Conservation (phyloP, 129 eudicot genomes). For the Chrysanthemum lavandulifolium region DNA sequence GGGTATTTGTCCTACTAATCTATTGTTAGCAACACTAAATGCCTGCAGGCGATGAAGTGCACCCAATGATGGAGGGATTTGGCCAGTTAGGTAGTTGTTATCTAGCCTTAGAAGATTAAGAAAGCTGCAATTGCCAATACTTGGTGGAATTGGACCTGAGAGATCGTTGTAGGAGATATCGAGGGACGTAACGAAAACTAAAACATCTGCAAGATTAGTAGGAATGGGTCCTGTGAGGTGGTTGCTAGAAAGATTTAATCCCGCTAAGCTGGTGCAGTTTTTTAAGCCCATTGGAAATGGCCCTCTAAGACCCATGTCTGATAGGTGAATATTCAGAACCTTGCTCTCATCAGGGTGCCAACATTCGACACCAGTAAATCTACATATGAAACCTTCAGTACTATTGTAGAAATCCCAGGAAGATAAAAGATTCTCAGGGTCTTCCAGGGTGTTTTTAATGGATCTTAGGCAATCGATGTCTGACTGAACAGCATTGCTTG, state of each 20-base stretch:
- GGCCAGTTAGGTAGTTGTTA: slow-evolving; percentile 1
- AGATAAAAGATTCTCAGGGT: slow-evolving; percentile 18
- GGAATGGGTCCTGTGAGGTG: background rate
- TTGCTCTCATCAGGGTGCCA: slow-evolving; percentile 30
- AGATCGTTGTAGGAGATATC: background rate
- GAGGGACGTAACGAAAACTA: background rate
- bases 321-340: slow-evolving; percentile 20
- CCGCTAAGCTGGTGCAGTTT: background rate
- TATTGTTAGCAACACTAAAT: slow-evolving; percentile 6
- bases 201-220: background rate
- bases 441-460: slow-evolving; percentile 32
- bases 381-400: slow-evolving; percentile 26
- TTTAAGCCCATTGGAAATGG: slow-evolving; percentile 34
- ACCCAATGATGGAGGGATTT: background rate
- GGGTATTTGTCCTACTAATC: slow-evolving; percentile 32
- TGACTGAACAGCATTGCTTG: slow-evolving; percentile 5
- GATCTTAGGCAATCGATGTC: slow-evolving; percentile 39
- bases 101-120: background rate
- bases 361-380: slow-evolving; percentile 25
- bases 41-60: background rate
- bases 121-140: background rate
- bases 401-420: slow-evolving; percentile 30
- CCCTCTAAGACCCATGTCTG: slow-evolving; percentile 36
- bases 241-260: background rate
- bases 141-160: background rate